Base-by-base conservation (phyloP, 768 basidiomycete species). In the Naganishia vishniacii region DNA sequence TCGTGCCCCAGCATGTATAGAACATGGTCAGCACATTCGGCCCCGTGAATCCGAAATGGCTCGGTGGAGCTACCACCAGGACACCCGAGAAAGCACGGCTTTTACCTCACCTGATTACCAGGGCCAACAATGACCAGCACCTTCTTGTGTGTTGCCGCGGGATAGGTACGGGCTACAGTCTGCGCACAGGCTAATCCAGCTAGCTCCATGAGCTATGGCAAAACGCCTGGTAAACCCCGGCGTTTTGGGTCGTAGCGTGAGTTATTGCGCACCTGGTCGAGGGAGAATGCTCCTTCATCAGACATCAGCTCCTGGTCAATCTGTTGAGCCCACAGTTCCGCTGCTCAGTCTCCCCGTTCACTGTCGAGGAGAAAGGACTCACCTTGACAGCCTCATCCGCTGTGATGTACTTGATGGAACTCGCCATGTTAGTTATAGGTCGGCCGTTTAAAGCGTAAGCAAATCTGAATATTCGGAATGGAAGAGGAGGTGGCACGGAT, bases 71-170 rank as follows among this genome's bases (percentile, higher is more conserved):
- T n/a, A n/a, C n/a, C n/a, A n/a, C n/a, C n/a, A n/a, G n/a, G n/a
- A n/a, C n/a, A n/a, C n/a, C 11, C 34, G 37, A 6, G 12, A 37
- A 56, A 8, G 13, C 45, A 20, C 29, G 29, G 41, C 47, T 12
- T 41, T 37, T 7, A 46, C 48, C 72, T 62, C 56, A 75, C 91
- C 81, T 98, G 94, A 72, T 98, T 98, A 44, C 95, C 95, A 7
- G 95, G 93, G 18, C 95, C 95, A 74, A 93, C 97, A 71, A 89
- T 91, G 12, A 98, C 89, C n/a, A 98, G 80, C 6, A 98, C 90
- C 12, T 85, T 83, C 40, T 82, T 82, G 75, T 89, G 85, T 47
- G 80, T 82, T 3, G 85, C 83, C 31, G 82, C 84, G 42, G 80
- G 80, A 74, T 90, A 98, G 0, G 85, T 84, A n/a, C 81, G 86